Base-by-base conservation (phyloP, 1,284 basidiomycete genomes). In the Leccinum pachyderme region DNA sequence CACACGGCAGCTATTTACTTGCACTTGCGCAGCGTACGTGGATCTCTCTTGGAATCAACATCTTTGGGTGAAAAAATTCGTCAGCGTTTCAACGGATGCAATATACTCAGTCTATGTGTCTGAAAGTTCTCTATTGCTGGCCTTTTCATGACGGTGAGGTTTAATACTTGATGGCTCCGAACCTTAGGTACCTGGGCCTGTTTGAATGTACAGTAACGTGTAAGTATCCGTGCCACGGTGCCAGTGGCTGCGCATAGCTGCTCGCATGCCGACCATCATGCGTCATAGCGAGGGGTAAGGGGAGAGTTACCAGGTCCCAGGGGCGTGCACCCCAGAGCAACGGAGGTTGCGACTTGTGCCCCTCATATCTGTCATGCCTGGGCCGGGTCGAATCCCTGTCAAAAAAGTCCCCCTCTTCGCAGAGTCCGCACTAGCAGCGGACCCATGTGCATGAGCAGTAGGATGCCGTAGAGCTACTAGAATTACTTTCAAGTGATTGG, bases 371-470 rank as follows among this genome's bases (percentile, higher is more conserved):
- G 39, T 18, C 39, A 25, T 33, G 29, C 29, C 28, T 29, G 8
- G 28, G 35, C 5, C 58, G 22, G 39, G 45, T 43, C 27, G 9
- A 25, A 39, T 49, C 25, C 29, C 31, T 49, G 27, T 4, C 33
- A 35, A 3, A 3, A 18, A 39, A 18, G 18, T 39, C n/a, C 35
- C n/a, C n/a, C n/a, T 33, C 35, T 47, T 28, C 15, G 50, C 7
- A 22, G 8, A 31, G 37, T 51, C 48, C 59, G 50, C 50, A 24
- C 35, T 50, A 47, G 22, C 49, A n/a, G 24, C 55, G 49, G 8
- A 43, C 11, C n/a, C 8, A 33, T 7, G 29, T 31, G 22, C 2
- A n/a, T n/a, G 12, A 37, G 24, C 9, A 29, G 8, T n/a, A 8
- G 28, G 27, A 39, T 12, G 18, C 37, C 28, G 35, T 29, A 25